A percentile compares a stretch with the other conserved stretches of the same genome.
phyloP scores from a whole-genome alignment of 257 asterid species.

The Rhazya stricta region DNA sequence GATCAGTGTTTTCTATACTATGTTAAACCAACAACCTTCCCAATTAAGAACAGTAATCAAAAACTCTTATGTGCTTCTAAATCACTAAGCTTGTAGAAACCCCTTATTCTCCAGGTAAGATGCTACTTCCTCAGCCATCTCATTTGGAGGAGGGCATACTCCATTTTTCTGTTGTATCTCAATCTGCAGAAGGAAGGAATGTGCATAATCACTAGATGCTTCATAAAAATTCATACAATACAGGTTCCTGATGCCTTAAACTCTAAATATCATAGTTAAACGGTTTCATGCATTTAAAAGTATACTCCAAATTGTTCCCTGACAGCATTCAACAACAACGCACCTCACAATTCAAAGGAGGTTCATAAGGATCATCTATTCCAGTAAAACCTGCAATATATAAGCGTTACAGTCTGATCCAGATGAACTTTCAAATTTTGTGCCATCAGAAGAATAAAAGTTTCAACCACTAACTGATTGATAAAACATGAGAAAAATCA shows the following conservation, averaged over 20 bases:
- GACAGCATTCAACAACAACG: constrained; percentile 11
- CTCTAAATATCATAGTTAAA: background rate
- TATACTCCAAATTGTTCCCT: background rate
- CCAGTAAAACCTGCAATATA: constrained; percentile 82
- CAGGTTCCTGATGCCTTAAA: background rate
- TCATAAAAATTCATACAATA: background rate
- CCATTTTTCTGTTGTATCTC: constrained; percentile 67
- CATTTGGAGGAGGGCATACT: constrained; percentile 64
- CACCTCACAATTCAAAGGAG: constrained; percentile 85
- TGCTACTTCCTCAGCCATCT: constrained; percentile 78
- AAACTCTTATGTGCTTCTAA: background rate
- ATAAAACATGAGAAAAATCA: background rate
- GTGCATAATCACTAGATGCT: background rate
- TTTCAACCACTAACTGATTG: background rate
- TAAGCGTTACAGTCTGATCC: background rate
- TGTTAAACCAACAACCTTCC: constrained; percentile 3
- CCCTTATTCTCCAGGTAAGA: constrained; percentile 69
- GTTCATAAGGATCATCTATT: constrained; percentile 93
- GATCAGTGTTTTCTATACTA: background rate
- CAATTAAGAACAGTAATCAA: background rate
- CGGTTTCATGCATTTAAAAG: background rate
- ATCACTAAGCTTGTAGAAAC: constrained; percentile 45
- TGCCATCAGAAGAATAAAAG: background rate
- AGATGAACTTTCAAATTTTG: background rate
- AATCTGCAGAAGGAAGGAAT: constrained; percentile 38